phyloP scores from a whole-genome alignment of 148 eudicot species.

The Linanthus parryae region DNA sequence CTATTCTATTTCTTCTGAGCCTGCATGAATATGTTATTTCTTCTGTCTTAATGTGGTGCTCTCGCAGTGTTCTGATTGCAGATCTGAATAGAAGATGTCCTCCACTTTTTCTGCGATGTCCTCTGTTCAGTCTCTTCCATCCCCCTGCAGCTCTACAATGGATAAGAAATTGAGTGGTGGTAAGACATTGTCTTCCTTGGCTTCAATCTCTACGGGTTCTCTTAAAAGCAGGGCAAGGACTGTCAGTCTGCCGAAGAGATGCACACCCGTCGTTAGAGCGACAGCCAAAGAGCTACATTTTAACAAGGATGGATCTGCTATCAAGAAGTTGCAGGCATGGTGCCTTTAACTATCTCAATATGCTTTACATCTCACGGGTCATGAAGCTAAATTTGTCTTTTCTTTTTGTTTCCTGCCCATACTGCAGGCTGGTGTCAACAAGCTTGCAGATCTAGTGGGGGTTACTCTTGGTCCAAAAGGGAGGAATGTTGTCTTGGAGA shows the following conservation, averaged over 20 bases:
- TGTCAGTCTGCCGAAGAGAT: constrained; percentile 18
- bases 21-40: too few relatives aligned
- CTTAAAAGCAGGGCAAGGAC: constrained; percentile 16
- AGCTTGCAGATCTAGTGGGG: constrained; percentile 67
- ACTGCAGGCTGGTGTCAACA: constrained; percentile 50
- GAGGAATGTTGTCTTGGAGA: constrained; percentile 58
- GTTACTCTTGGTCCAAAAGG: constrained; percentile 67
- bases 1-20: too few relatives aligned
- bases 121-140: constrained; percentile 34
- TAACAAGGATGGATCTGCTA: constrained; percentile 47
- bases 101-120: constrained; percentile 41
- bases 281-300: constrained; percentile 37
- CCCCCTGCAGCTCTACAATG: constrained; percentile 26
- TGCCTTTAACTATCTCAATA: background rate
- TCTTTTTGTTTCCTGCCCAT: background rate
- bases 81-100: constrained; percentile 42
- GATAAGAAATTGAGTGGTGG: constrained; percentile 27
- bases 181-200: constrained; percentile 27
- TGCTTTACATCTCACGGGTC: constrained; percentile 3
- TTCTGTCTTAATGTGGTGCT: too few relatives aligned
- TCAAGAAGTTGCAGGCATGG: constrained; percentile 44
- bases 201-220: constrained; percentile 29
- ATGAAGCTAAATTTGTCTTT: background rate
- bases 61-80: too few relatives aligned
- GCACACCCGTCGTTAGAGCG: constrained; percentile 26